A percentile compares a stretch with the other conserved stretches of the same genome.
phyloP scores from a whole-genome alignment of 768 basidiomycete genomes.

The Candolleomyces aberdarensis region DNA sequence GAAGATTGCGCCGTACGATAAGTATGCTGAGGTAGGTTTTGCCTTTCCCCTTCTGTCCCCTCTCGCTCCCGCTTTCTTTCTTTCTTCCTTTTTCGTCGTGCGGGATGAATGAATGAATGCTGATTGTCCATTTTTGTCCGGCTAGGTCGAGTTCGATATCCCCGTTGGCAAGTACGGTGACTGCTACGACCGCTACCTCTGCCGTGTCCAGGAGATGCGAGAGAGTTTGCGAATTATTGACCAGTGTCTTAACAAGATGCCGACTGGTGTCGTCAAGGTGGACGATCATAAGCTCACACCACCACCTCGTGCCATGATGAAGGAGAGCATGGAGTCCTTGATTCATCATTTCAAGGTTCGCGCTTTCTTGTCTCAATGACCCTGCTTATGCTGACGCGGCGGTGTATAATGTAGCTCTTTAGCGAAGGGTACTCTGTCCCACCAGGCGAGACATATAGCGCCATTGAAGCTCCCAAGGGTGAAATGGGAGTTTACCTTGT shows the following conservation, averaged over 20 bases:
- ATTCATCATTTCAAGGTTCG: slow-evolving; percentile 97
- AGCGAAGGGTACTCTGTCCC: slow-evolving; percentile 97
- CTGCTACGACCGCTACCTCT: slow-evolving; percentile 96
- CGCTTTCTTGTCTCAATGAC: background rate
- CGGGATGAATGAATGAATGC: too few species aligned
- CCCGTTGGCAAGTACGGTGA: slow-evolving; percentile 97
- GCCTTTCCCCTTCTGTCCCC: background rate
- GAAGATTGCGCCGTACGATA: slow-evolving; percentile 91
- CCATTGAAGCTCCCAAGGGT: slow-evolving; percentile 98
- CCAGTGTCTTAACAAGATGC: slow-evolving; percentile 98
- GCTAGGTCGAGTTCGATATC: slow-evolving; percentile 91
- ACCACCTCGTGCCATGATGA: slow-evolving; percentile 96
- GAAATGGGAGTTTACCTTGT: slow-evolving; percentile 99
- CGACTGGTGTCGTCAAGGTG: slow-evolving; percentile 85
- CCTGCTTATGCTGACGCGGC: background rate
- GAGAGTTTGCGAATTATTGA: slow-evolving; percentile 88
- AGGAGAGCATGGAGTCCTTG: slow-evolving; percentile 97
- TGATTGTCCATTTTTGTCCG: background rate
- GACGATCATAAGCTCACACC: slow-evolving; percentile 98
- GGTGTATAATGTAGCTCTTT: slow-evolving; percentile 58
- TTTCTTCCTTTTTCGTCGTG: too few species aligned
- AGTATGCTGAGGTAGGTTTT: slow-evolving; percentile 78
- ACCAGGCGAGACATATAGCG: slow-evolving; percentile 92
- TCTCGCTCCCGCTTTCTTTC: slow-evolving; percentile 1
- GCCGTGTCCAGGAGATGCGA: slow-evolving; percentile 97